phyloP scores from a whole-genome alignment of 768 basidiomycete genomes.

The Tephrocybe sp. region DNA sequence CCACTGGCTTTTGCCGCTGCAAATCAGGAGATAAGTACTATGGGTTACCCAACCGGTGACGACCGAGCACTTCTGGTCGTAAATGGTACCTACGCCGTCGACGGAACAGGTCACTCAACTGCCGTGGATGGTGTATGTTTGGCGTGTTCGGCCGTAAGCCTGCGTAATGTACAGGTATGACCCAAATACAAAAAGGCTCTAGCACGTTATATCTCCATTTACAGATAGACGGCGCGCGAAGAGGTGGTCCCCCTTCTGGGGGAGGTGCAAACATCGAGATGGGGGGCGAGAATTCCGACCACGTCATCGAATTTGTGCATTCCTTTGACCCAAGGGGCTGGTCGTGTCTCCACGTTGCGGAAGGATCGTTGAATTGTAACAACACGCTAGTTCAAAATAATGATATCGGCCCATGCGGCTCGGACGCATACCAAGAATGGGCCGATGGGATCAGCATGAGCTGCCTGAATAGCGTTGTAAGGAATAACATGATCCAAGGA shows the following conservation, averaged over 20 bases:
- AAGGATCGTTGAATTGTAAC: conserved; percentile 67
- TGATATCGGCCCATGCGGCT: conserved; percentile 79
- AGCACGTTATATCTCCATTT: conserved; percentile 1
- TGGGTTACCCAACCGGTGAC: conserved; percentile 69
- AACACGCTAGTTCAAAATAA: conserved; percentile 74
- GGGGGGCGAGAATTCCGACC: conserved; percentile 71
- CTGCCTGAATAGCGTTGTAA: conserved; percentile 60
- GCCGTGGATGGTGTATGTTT: conserved; percentile 69
- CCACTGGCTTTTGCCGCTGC: conserved; percentile 67
- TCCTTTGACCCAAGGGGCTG: conserved; percentile 79
- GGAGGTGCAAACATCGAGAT: conserved; percentile 86
- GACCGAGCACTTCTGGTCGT: conserved; percentile 72
- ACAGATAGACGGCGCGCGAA: conserved; percentile 75
- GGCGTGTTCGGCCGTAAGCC: conserved; percentile 56
- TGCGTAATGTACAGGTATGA: conserved; percentile 71
- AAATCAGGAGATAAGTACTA: conserved; percentile 80
- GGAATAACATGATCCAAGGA: conserved; percentile 68
- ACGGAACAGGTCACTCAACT: conserved; percentile 68
- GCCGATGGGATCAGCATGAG: conserved; percentile 81
- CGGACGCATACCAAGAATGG: conserved; percentile 67
- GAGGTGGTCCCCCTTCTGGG: conserved; percentile 44
- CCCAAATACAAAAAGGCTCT: not conserved
- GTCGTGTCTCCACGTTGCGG: conserved; percentile 78
- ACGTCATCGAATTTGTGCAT: conserved; percentile 75
- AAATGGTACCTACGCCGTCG: conserved; percentile 51